Evolutionary conservation across 2,329 filamentous ascomycete genomes (phyloP), one percentile per base, ranked within the genome.

Genomic region (Colletotrichum costaricense): DNA sequence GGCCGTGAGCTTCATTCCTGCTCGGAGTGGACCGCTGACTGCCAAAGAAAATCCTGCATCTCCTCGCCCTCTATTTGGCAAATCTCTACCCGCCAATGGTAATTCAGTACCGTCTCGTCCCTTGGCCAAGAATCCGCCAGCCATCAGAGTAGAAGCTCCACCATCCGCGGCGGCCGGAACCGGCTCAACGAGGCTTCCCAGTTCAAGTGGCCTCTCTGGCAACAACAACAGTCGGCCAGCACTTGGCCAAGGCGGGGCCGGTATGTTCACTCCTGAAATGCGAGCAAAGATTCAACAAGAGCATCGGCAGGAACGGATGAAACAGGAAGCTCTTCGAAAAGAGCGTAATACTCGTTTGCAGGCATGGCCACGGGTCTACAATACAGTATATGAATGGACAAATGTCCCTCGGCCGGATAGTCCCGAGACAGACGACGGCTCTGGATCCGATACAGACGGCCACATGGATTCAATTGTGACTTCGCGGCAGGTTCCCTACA

Each of bases 361-460:
- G 26, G 42, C 70, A 7, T 73, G 59, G 66, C 70, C 70, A n/a
- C 54, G 60, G 2, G 42, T 70, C 5, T 73, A 73, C 12, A 46
- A 58, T 1, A 69, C 54, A 22, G 42, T 73, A 12, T 73, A 73
- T 12, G 58, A 35, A 30, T 73, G 70, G 70, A 69, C 70, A 9
- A 42, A 69, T n/a, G 66, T 67, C 11, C 33, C 59, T 16, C 66
- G 59, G n/a, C 70, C 70, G 2, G 59, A 69, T 16, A 73, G 63
- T 6, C 52, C 63, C 7, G 46, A 22, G 8, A 54, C 49, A 2
- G 30, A 26, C 11, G 58, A 46, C 14, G 49, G 12, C n/a, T 14
- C 5, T 38, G 24, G 22, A 16, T n/a, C 30, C 52, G 14, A 52
- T n/a, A 35, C 49, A 2, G 58, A 70, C 16, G 52, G 11, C 14